A percentile compares a stretch with the other conserved stretches of the same genome.
These are phyloP conservation scores for Serendipita vermifera DNA, from an alignment of 768 basidiomycete species.

Conservation along the genomic window DNA sequence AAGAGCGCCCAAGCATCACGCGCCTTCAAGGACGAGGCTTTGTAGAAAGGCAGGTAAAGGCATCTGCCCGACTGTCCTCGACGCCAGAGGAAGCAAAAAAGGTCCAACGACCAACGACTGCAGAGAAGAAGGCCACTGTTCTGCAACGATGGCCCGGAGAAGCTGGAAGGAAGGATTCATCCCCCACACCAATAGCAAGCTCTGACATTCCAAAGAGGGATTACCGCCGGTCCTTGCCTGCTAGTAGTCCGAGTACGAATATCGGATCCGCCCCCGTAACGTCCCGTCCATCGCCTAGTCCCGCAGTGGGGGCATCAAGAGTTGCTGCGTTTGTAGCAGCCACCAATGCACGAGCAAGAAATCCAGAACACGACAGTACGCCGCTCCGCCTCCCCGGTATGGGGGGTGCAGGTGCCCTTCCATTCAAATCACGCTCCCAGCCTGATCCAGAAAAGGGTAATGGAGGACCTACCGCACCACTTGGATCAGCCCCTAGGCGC, in stretches of 20 bases:
- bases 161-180: background rate
- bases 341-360: background rate
- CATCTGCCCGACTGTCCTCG: constrained; percentile 35
- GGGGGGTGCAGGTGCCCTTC: background rate
- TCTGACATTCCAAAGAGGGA: background rate
- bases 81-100: constrained; percentile 15
- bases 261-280: constrained; percentile 18
- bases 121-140: constrained; percentile 33
- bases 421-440: background rate
- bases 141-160: constrained; percentile 55
- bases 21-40: constrained; percentile 75
- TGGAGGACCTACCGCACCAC: background rate
- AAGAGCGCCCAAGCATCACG: constrained; percentile 70
- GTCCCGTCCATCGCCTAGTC: background rate
- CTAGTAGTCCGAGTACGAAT: background rate
- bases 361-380: background rate
- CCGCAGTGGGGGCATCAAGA: too few relatives aligned
- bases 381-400: constrained; percentile 1
- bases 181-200: background rate
- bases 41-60: constrained; percentile 71
- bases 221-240: constrained; percentile 4
- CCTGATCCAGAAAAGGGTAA: background rate
- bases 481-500: background rate
- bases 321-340: background rate
- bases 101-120: constrained; percentile 26